These are phyloP conservation scores for Luffa acutangula DNA, from an alignment of 306 rosid genomes.

Conservation along the genomic window DNA sequence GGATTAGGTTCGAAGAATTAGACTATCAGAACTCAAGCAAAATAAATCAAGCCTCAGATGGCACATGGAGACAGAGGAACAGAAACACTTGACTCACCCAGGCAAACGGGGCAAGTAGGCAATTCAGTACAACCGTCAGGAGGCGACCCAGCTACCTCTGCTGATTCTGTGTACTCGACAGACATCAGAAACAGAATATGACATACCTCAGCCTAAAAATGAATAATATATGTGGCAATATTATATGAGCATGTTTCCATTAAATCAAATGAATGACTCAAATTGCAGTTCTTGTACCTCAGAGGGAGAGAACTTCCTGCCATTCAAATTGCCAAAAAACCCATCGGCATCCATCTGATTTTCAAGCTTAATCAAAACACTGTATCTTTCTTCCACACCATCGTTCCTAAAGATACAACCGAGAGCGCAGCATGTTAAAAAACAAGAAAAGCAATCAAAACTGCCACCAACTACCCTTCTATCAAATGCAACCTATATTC, in stretches of 20 bases:
- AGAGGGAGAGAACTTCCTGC: constrained; percentile 58
- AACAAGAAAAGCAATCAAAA: not conserved
- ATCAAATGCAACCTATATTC: not conserved
- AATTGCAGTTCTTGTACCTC: constrained; percentile 33
- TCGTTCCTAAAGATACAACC: constrained; percentile 44
- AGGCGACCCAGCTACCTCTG: constrained; percentile 67
- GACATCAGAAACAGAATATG: constrained; percentile 59
- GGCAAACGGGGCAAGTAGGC: constrained; percentile 94
- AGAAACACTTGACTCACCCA: constrained; percentile 43
- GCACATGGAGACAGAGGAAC: not conserved
- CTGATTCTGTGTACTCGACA: constrained; percentile 75
- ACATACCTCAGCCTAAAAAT: constrained; percentile 77
- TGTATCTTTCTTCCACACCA: constrained; percentile 79
- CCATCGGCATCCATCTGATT: constrained; percentile 39
- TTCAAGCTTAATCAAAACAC: constrained; percentile 49
- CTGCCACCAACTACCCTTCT: not conserved
- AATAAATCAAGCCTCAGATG: not conserved
- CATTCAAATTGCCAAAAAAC: constrained; percentile 51
- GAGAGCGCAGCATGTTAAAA: not conserved
- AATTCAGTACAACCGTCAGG: constrained; percentile 62
- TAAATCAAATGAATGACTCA: not conserved
- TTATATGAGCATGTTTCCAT: not conserved
- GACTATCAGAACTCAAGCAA: not conserved
- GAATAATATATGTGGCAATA: not conserved
- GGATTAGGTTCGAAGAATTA: constrained; percentile 1